These are phyloP conservation scores for Euphorbia celastroides DNA, from an alignment of 441 rosid genomes.

Conservation along the genomic window DNA sequence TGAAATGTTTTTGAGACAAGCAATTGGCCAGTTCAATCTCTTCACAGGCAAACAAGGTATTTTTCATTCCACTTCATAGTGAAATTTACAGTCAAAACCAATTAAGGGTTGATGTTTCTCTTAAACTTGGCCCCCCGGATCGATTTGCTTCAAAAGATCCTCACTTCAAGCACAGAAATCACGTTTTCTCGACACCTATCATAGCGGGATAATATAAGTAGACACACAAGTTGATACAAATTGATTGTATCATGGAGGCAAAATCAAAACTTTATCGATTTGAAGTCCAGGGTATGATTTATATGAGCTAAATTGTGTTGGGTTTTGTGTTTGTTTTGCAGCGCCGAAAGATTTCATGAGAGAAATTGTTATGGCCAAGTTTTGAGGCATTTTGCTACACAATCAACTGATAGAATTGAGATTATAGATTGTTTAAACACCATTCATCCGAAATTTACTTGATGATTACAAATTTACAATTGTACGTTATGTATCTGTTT, in stretches of 20 bases:
- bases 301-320: background rate
- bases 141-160: background rate
- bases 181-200: too few species aligned
- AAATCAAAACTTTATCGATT: background rate
- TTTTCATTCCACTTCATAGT: background rate
- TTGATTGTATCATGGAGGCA: background rate
- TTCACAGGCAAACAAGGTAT: slow-evolving; percentile 42
- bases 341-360: slow-evolving; percentile 46
- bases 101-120: background rate
- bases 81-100: background rate
- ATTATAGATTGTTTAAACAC: background rate
- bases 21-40: slow-evolving; percentile 42
- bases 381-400: slow-evolving; percentile 22
- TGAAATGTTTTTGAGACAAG: slow-evolving; percentile 61
- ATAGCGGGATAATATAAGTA: too few species aligned
- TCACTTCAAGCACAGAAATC: too few species aligned
- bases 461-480: too few species aligned
- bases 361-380: slow-evolving; percentile 34
- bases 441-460: too few species aligned
- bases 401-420: background rate
- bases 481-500: too few species aligned
- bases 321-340: slow-evolving; percentile 24
- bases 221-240: background rate
- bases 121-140: background rate
- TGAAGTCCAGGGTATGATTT: background rate